These are phyloP conservation scores for Candida takata DNA, from an alignment of 805 yeast species.

Conservation along the genomic window DNA sequence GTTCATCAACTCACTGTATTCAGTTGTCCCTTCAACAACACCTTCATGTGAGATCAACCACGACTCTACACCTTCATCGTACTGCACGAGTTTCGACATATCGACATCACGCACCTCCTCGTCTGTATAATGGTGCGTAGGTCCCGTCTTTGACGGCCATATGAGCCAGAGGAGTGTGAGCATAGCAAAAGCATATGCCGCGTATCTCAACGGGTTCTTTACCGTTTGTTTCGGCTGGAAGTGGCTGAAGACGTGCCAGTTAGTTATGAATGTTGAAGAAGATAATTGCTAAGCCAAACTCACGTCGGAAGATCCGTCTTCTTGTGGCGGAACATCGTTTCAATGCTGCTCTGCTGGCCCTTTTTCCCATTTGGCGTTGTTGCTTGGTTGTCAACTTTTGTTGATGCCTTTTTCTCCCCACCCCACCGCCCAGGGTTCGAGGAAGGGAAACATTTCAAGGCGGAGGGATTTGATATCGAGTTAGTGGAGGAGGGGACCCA, in stretches of 20 bases:
- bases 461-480: no score
- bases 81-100: constrained; percentile 25
- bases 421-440: no score
- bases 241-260: neutral
- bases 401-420: no score
- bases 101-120: constrained; percentile 25
- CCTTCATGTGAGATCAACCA: constrained; percentile 31
- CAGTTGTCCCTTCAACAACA: constrained; percentile 24
- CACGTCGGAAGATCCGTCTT: constrained; percentile 44
- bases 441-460: no score
- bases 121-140: no score
- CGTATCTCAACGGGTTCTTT: neutral
- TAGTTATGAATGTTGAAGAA: neutral
- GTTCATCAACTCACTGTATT: constrained; percentile 15
- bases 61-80: constrained; percentile 32
- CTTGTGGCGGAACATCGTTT: constrained; percentile 23
- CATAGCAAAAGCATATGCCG: neutral
- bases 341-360: no score
- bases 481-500: no score
- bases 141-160: neutral
- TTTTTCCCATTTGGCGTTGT: no score
- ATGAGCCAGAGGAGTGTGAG: neutral
- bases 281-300: constrained; percentile 11
- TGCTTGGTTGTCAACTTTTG: no score
- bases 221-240: neutral